A percentile compares a stretch with the other conserved stretches of the same genome.
These are phyloP conservation scores for Arthrobotrys sphaeroides DNA, from an alignment of 2,329 filamentous ascomycete species.

Conservation along the genomic window DNA sequence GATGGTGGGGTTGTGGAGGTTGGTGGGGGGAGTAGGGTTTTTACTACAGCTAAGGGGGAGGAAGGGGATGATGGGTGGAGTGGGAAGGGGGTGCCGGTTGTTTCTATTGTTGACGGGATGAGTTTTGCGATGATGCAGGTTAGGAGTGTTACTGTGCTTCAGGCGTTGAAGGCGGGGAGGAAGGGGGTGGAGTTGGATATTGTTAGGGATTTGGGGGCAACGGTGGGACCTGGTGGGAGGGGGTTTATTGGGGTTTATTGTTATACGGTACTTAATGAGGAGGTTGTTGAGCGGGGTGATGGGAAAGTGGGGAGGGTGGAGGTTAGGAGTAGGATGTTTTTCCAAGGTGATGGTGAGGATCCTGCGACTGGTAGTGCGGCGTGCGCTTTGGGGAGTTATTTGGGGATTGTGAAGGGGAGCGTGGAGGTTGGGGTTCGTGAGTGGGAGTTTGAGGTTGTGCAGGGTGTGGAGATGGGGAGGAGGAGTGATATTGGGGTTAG, in stretches of 20 bases:
- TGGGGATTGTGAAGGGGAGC: conserved; percentile 64
- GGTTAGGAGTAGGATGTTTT: conserved; percentile 71
- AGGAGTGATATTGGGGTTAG: conserved; percentile 67
- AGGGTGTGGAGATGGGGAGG: conserved; percentile 75
- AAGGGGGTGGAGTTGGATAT: conserved; percentile 38
- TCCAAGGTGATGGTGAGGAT: conserved; percentile 66
- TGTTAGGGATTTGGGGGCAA: conserved; percentile 5
- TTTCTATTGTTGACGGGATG: conserved; percentile 78
- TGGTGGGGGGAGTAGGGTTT: not conserved
- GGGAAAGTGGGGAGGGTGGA: conserved; percentile 56
- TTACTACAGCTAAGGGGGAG: conserved; percentile 55
- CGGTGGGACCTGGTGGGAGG: not conserved
- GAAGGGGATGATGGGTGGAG: conserved; percentile 58
- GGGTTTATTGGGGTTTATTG: conserved; percentile 69
- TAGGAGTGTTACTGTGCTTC: conserved; percentile 69
- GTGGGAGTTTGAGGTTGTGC: conserved; percentile 67
- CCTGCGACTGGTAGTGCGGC: conserved; percentile 73
- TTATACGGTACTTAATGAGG: conserved; percentile 65
- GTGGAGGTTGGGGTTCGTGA: conserved; percentile 56
- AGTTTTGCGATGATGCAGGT: conserved; percentile 75
- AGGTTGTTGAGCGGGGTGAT: conserved; percentile 54
- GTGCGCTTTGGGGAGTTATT: conserved; percentile 67
- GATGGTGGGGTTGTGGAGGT: not conserved
- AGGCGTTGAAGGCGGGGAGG: conserved; percentile 54
- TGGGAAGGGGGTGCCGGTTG: conserved; percentile 63